Evolutionary conservation across 805 yeast species (phyloP).

Genomic region (Schizosaccharomyces lindneri): DNA sequence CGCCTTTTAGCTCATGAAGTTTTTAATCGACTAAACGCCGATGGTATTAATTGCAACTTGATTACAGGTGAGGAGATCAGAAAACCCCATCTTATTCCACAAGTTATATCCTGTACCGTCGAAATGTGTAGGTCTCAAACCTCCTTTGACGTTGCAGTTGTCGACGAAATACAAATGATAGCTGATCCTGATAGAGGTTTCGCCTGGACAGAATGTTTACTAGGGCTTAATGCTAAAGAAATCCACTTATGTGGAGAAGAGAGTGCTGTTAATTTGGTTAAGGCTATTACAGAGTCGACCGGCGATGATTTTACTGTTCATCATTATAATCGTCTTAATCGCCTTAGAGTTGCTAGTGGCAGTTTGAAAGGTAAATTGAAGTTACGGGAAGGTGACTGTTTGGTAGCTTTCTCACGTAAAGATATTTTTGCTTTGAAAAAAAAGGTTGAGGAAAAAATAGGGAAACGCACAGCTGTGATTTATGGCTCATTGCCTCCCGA

Average conservation of each 20-base stretch:
- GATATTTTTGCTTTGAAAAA: slow-evolving; percentile 45
- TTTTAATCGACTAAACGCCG: slow-evolving; percentile 48
- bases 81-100: slow-evolving; percentile 40
- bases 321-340: slow-evolving; percentile 50
- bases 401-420: slow-evolving; percentile 63
- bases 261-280: slow-evolving; percentile 46
- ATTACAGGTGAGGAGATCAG: slow-evolving; percentile 90
- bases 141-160: slow-evolving; percentile 61
- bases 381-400: slow-evolving; percentile 56
- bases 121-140: slow-evolving; percentile 64
- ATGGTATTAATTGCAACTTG: slow-evolving; percentile 51
- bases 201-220: slow-evolving; percentile 80
- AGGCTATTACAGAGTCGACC: slow-evolving; percentile 32
- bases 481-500: slow-evolving; percentile 95
- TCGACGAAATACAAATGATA: slow-evolving; percentile 94
- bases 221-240: slow-evolving; percentile 69
- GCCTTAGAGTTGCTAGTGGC: slow-evolving; percentile 28
- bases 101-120: slow-evolving; percentile 63
- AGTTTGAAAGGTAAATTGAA: slow-evolving; percentile 15
- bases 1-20: slow-evolving; percentile 78
- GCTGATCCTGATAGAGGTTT: slow-evolving; percentile 57
- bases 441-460: slow-evolving; percentile 37
- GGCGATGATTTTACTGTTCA: slow-evolving; percentile 63
- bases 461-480: slow-evolving; percentile 56
- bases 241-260: slow-evolving; percentile 87